Percentiles rank a stretch among this genome's conserved stretches.
phyloP scores from a whole-genome alignment of 495 filamentous ascomycete species.

The Choiromyces venosus region DNA sequence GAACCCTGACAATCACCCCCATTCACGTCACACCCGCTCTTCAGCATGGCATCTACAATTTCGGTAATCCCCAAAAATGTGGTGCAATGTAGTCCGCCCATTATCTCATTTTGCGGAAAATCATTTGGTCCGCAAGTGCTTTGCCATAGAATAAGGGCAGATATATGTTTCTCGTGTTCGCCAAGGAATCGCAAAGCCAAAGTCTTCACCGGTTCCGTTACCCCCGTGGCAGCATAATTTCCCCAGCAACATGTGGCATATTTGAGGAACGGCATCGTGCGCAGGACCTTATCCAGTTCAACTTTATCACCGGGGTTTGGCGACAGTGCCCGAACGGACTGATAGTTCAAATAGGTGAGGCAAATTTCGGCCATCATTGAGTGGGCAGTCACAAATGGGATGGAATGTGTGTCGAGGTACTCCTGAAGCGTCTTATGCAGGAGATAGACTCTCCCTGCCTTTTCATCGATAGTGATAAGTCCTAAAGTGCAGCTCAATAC shows the following conservation, averaged over 20 bases:
- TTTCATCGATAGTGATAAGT: not conserved
- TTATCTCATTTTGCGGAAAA: too few species aligned
- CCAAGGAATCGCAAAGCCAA: not conserved
- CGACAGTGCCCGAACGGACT: not conserved
- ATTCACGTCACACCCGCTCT: not conserved
- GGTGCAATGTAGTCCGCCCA: not conserved
- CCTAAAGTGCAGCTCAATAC: not conserved
- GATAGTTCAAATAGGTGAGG: not conserved
- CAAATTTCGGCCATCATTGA: not conserved
- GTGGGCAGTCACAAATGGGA: not conserved
- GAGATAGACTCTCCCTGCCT: not conserved
- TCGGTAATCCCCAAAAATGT: not conserved
- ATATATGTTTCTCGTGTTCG: not conserved
- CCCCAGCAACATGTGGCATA: not conserved
- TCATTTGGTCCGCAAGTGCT: too few species aligned
- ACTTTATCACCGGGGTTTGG: too few species aligned
- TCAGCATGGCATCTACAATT: not conserved
- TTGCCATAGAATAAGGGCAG: not conserved
- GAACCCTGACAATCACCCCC: not conserved
- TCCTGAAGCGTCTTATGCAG: not conserved
- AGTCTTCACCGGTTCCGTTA: not conserved
- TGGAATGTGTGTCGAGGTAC: not conserved
- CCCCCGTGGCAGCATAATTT: not conserved
- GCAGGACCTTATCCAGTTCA: not conserved
- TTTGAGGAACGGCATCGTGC: not conserved